Conservation (phyloP, 805 yeast genomes). For the Sungouiozyma ichnusensis region DNA sequence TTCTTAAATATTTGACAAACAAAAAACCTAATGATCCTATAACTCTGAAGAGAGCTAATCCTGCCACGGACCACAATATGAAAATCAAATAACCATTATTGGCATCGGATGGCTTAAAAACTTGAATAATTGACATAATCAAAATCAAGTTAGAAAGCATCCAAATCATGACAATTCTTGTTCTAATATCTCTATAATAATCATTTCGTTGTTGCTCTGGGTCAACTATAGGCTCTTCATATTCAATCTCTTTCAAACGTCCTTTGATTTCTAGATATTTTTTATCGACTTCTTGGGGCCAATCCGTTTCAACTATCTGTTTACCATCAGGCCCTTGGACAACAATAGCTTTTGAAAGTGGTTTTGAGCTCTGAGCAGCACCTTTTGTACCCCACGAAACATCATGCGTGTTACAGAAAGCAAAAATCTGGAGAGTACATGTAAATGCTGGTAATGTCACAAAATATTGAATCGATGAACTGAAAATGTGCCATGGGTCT, state of each 20-base stretch:
- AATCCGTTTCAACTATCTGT: slow-evolving; percentile 57
- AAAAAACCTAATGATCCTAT: slow-evolving; percentile 70
- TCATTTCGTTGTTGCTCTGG: slow-evolving; percentile 45
- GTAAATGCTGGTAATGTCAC: slow-evolving; percentile 84
- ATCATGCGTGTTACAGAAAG: slow-evolving; percentile 96
- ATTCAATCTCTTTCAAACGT: slow-evolving; percentile 28
- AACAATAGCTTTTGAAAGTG: slow-evolving; percentile 71
- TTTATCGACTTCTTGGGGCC: slow-evolving; percentile 33
- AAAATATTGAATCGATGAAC: slow-evolving; percentile 82
- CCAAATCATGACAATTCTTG: slow-evolving; percentile 95
- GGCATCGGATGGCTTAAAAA: slow-evolving; percentile 55
- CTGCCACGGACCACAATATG: slow-evolving; percentile 89
- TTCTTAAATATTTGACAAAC: slow-evolving; percentile 30
- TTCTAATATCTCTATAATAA: slow-evolving; percentile 88
- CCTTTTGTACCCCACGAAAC: slow-evolving; percentile 97
- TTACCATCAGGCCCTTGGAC: slow-evolving; percentile 73
- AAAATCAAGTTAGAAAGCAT: slow-evolving; percentile 70
- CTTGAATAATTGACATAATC: slow-evolving; percentile 80
- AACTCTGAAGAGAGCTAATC: slow-evolving; percentile 71
- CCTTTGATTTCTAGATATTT: slow-evolving; percentile 29
- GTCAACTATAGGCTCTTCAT: slow-evolving; percentile 21
- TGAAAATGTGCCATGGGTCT: slow-evolving; percentile 94
- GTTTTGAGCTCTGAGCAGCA: slow-evolving; percentile 61
- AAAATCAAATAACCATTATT: slow-evolving; percentile 70
- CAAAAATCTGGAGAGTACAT: slow-evolving; percentile 87